Evolutionary conservation across 495 filamentous ascomycete species (phyloP).

Genomic region (Penicillium coprophilum): DNA sequence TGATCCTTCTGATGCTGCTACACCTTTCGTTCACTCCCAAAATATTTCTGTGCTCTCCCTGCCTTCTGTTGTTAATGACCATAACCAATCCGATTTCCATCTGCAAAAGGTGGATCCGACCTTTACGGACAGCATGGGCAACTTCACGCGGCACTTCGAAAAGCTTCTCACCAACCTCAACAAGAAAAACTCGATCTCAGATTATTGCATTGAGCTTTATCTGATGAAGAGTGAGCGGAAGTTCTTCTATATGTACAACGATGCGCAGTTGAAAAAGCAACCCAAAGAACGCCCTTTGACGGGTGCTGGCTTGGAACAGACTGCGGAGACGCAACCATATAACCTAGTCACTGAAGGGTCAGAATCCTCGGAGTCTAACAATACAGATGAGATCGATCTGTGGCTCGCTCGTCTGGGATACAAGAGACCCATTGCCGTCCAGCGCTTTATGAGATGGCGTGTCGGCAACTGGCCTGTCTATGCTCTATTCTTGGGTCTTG

Average conservation of each 20-base stretch:
- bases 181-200: conserved; percentile 51
- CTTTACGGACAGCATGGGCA: conserved; percentile 63
- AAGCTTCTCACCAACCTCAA: conserved; percentile 50
- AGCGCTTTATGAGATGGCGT: conserved; percentile 32
- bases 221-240: conserved; percentile 63
- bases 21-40: conserved; percentile 10
- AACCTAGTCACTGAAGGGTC: neutral
- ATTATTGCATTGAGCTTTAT: conserved; percentile 63
- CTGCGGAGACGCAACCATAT: conserved; percentile 1
- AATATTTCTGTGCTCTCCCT: conserved; percentile 23
- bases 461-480: conserved; percentile 64
- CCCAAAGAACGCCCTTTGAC: conserved; percentile 16
- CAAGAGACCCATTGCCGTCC: conserved; percentile 26
- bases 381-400: conserved; percentile 46
- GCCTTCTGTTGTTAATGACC: conserved; percentile 19
- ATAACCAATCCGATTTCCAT: conserved; percentile 35
- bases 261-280: conserved; percentile 48
- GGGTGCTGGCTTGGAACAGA: conserved; percentile 2
- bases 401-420: conserved; percentile 42
- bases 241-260: conserved; percentile 58
- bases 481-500: conserved; percentile 61
- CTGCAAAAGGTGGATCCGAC: conserved; percentile 65
- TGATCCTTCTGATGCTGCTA: neutral
- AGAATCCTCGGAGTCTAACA: conserved; percentile 6
- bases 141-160: conserved; percentile 57